Evolutionary conservation across 2,329 filamentous ascomycete species (phyloP).

Genomic region (Cercospora zeina): DNA sequence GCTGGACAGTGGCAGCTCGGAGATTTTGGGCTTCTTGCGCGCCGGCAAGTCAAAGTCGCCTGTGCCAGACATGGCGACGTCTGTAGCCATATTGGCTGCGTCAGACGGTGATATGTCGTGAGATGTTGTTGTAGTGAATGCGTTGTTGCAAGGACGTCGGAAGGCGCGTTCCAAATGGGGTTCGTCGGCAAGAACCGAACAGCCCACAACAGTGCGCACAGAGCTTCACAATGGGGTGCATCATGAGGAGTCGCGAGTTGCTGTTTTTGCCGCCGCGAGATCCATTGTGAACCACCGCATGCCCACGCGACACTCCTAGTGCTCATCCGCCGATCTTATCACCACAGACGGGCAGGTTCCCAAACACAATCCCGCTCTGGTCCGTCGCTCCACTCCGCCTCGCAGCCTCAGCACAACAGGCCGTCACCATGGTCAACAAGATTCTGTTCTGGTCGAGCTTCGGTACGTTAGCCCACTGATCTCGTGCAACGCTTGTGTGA

Average conservation of each 20-base stretch:
- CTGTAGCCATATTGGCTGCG: conserved; percentile 29
- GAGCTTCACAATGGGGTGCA: conserved; percentile 9
- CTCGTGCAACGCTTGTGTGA: not conserved
- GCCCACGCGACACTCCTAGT: conserved; percentile 3
- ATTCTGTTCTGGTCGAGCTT: conserved; percentile 86
- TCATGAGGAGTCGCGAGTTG: conserved; percentile 4
- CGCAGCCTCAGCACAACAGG: conserved; percentile 9
- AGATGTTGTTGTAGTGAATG: not conserved
- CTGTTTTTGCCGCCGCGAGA: not conserved
- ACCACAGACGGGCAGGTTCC: conserved; percentile 18
- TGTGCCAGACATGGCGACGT: conserved; percentile 31
- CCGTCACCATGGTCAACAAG: conserved; percentile 52
- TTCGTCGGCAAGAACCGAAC: not conserved
- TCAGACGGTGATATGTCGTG: not conserved
- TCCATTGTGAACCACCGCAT: conserved; percentile 1
- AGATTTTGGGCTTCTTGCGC: conserved; percentile 67
- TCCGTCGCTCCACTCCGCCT: not conserved
- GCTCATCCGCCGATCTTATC: not conserved
- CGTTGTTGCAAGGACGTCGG: not conserved
- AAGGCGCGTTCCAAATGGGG: conserved; percentile 2
- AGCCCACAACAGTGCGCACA: conserved; percentile 1
- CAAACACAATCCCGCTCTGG: not conserved
- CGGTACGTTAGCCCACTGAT: conserved; percentile 58
- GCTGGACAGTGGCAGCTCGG: conserved; percentile 71
- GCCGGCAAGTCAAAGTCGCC: conserved; percentile 39